Evolutionary conservation across 139 green algal species (phyloP), one percentile per base, ranked within the genome.

Genomic region (Chlamydomonas sphaeroides): DNA sequence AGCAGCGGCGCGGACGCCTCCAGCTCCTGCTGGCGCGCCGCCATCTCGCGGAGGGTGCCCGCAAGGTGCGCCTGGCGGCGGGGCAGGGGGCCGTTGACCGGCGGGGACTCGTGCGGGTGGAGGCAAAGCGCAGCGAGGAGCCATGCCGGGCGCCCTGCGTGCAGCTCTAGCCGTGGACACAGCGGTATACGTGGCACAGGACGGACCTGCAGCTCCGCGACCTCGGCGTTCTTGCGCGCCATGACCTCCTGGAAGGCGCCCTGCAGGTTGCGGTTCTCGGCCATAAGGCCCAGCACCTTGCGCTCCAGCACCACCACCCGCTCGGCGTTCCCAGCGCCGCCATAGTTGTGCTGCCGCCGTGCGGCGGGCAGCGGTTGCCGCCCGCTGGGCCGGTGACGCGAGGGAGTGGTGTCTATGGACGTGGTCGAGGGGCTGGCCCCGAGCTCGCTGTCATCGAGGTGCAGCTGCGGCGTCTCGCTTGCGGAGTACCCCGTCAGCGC

Each of bases 11-110:
- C 87, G 1, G 59, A 65, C 2, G 87, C 45, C 68, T 91, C 87
- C 33, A 91, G 79, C 74, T 91, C 86, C 35, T 73, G 59, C 77
- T 90, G 86, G 41, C 86, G 69, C 4, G 75, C 33, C 7, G 78
- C 48, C 39, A 90, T 33, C 51, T 90, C 86, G 23, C 78, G 38
- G 0, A 87, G 65, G 0, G 66, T 53, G n/a, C 61, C 61, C 10
- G 56, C 53, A 26, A 79, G 48, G 35, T 80, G 68, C 5, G 61
- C 32, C 53, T 82, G 67, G 1, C 15, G 8, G 41, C 1, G 10
- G 6, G 53, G 53, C 20, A 10, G 17, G 23, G 18, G 20, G 23
- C 21, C 45, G n/a, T n/a, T n/a, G n/a, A 63, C 7, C 7, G 56
- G 14, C 14, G 15, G 48, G 48, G 48, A 56, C 15, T 56, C 17